Base-by-base conservation (phyloP, 768 basidiomycete species). In the Phylloporus arenicola region DNA sequence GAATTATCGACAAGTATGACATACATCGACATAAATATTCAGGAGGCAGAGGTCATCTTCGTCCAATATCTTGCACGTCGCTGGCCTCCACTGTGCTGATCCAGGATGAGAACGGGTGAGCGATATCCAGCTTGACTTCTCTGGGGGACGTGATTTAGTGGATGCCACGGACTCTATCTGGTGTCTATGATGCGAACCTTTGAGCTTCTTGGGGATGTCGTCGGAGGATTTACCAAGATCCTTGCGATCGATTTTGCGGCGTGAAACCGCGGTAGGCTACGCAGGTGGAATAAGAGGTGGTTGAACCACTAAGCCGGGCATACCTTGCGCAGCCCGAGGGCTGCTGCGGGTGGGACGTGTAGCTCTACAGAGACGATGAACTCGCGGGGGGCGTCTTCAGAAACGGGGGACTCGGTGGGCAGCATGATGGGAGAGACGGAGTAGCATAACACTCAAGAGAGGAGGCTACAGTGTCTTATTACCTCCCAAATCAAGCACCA, bases 21-120 rank as follows among this genome's bases (percentile, higher is more conserved):
- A 56, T 63, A 88, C 88, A 54, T 88, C 86, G 51, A 88, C 70
- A 61, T 88, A 89, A 50, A 91, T 78, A 57, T 84, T 84, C 41
- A 90, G 67, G 48, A 82, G 71, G 63, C 82, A 87, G 27, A 79
- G 74, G 43, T 80, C 79, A 30, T 79, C 81, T 65, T 87, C 84
- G 57, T 86, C 83, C 35, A 73, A 65, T 48, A 91, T 70, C 59
- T 76, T 85, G 68, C 88, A 90, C 11, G 79, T 83, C 20, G 84
- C 88, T 37, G 76, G 67, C 60, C 86, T 74, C 88, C 88, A 91
- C 37, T 83, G 82, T 13, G 82, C 83, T 8, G 74, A 68, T 30
- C 73, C 72, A 24, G 73, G 64, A 25, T 77, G 56, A 20, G 74
- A 73, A 55, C 78, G 80, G 35, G 78, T 67, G 16, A 86, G 72